Conservation (phyloP, 371 early-diverging fungal genomes). For the Haplosporangium sp. region DNA sequence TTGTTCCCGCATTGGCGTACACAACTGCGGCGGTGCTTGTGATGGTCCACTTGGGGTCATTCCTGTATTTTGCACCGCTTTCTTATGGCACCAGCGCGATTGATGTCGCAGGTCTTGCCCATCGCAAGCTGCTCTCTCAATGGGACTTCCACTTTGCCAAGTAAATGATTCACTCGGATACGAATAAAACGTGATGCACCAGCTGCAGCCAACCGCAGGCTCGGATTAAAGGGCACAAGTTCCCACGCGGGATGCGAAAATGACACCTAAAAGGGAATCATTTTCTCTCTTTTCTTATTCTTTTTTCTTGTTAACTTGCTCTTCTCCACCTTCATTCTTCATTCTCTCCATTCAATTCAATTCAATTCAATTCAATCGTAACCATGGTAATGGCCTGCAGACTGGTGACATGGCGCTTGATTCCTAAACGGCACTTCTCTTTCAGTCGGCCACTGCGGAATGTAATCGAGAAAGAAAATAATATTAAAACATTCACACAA, state of each 20-base stretch:
- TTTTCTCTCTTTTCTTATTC: conserved; percentile 8
- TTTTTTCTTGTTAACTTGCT: neutral
- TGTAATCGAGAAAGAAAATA: conserved; percentile 18
- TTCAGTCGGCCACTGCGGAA: conserved; percentile 26
- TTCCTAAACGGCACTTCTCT: conserved; percentile 18
- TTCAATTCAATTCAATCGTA: neutral
- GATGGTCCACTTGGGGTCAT: conserved; percentile 60
- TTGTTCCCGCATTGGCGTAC: conserved; percentile 53
- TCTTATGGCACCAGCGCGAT: conserved; percentile 74
- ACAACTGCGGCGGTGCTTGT: conserved; percentile 60
- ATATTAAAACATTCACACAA: too few relatives aligned
- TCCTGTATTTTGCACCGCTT: conserved; percentile 71
- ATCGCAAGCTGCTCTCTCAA: conserved; percentile 75
- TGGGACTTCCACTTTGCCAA: conserved; percentile 91
- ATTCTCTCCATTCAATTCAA: neutral
- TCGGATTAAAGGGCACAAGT: neutral
- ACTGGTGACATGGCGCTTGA: conserved; percentile 19
- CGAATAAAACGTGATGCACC: too few relatives aligned
- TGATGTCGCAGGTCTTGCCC: conserved; percentile 65
- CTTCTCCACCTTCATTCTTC: neutral
- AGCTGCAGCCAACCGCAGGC: conserved; percentile 2
- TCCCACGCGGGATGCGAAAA: conserved; percentile 8
- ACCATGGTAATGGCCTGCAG: conserved; percentile 52
- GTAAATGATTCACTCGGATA: conserved; percentile 16
- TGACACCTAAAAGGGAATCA: conserved; percentile 5